Conservation (phyloP, 345 rosid species). For the Schrenkiella parvula region DNA sequence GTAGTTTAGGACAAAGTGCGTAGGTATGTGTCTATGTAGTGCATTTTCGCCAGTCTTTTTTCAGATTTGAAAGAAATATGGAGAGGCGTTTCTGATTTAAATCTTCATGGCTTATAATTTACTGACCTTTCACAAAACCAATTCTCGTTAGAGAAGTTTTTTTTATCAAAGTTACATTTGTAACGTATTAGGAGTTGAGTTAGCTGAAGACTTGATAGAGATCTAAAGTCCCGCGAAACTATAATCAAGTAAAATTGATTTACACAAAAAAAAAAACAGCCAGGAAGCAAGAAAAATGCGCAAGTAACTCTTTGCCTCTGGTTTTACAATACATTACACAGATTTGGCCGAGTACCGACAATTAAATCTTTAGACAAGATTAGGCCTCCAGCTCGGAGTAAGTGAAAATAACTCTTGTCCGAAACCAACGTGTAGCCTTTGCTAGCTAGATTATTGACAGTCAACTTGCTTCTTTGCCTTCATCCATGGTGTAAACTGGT, state of each 20-base stretch:
- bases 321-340: not conserved
- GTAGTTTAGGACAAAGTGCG: constrained; percentile 21
- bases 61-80: not conserved
- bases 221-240: no score
- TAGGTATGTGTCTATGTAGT: constrained; percentile 25
- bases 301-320: not conserved
- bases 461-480: constrained; percentile 24
- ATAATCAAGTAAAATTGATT: not conserved
- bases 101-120: not conserved
- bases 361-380: not conserved
- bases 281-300: not conserved
- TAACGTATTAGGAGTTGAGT: not conserved
- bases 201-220: constrained; percentile 6
- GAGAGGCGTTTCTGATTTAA: constrained; percentile 1
- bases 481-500: constrained; percentile 75
- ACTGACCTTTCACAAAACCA: not conserved
- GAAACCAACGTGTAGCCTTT: not conserved
- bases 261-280: not conserved
- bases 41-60: constrained; percentile 2
- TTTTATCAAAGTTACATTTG: not conserved
- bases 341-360: not conserved
- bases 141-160: not conserved
- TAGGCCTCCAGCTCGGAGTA: not conserved
- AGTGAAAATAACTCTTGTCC: constrained; percentile 1
- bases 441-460: no score